Conservation (phyloP, 345 rosid species). For the Eucalyptus cladocalyx region DNA sequence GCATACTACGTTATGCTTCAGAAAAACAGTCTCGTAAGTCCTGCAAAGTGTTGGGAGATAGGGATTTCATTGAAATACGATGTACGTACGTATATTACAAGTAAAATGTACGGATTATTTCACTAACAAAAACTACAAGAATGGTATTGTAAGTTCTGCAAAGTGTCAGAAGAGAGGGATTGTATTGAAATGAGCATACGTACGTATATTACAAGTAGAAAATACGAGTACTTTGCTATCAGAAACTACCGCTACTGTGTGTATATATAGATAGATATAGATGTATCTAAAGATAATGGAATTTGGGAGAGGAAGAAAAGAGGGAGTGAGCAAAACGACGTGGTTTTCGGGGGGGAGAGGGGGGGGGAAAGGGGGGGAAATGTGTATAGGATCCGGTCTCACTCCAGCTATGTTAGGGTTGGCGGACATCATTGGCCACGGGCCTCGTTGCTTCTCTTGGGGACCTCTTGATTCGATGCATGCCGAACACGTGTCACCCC, state of each 20-base stretch:
- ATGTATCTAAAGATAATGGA: not conserved
- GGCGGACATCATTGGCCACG: not conserved
- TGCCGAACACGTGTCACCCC: not conserved
- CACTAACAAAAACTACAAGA: not conserved
- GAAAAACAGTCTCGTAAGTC: not conserved
- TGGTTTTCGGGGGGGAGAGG: not conserved
- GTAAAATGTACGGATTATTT: not conserved
- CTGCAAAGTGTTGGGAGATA: not conserved
- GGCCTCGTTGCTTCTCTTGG: not conserved
- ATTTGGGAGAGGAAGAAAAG: not conserved
- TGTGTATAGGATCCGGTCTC: not conserved
- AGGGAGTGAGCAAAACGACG: not conserved
- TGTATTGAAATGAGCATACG: not conserved
- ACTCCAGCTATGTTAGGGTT: not conserved
- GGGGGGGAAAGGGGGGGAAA: not conserved
- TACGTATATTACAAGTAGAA: not conserved
- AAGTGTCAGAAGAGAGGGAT: accelerated
- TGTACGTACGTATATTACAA: not conserved
- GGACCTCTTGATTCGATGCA: not conserved
- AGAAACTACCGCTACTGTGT: not conserved
- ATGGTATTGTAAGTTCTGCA: not conserved
- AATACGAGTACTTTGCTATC: not conserved
- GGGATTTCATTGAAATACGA: not conserved
- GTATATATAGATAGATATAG: too few relatives aligned
- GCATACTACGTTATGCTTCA: not conserved